Evolutionary conservation across 2,329 filamentous ascomycete genomes (phyloP).

Genomic region (Diaporthe nobilis): DNA sequence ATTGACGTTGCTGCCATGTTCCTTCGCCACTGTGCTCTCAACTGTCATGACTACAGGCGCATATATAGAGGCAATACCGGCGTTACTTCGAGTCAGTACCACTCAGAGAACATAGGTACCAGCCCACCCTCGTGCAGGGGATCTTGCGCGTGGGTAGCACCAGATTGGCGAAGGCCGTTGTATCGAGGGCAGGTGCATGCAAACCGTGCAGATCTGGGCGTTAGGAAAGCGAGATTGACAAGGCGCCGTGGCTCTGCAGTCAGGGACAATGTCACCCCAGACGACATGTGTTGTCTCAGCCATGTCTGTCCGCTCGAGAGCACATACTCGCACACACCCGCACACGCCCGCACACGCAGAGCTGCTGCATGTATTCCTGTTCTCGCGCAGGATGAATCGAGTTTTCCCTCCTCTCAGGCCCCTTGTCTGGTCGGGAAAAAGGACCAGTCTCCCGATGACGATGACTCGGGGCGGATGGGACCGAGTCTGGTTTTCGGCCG

Average conservation of each 20-base stretch:
- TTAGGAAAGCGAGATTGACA: constrained; percentile 43
- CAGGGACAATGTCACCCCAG: constrained; percentile 8
- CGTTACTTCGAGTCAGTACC: constrained; percentile 5
- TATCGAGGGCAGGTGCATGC: background rate
- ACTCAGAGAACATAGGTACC: background rate
- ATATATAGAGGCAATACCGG: background rate
- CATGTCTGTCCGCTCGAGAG: constrained; percentile 21
- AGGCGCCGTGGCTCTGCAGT: constrained; percentile 35
- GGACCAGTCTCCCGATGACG: background rate
- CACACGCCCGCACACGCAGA: background rate
- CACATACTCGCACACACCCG: background rate
- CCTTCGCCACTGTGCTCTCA: background rate
- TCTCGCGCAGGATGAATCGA: constrained; percentile 8
- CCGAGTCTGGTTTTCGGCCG: constrained; percentile 31
- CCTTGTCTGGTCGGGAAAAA: background rate
- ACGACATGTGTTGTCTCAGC: constrained; percentile 34
- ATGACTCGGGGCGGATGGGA: constrained; percentile 33
- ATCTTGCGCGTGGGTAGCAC: constrained; percentile 36
- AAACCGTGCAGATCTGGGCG: constrained; percentile 46
- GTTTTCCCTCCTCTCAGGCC: background rate
- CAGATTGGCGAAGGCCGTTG: constrained; percentile 41
- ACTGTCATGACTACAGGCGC: background rate
- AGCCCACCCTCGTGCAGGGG: constrained; percentile 6
- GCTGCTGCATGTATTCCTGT: background rate
- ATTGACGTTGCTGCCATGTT: background rate